These are phyloP conservation scores for Rhizopogon vinicolor DNA, from an alignment of 768 basidiomycete species.

Conservation along the genomic window DNA sequence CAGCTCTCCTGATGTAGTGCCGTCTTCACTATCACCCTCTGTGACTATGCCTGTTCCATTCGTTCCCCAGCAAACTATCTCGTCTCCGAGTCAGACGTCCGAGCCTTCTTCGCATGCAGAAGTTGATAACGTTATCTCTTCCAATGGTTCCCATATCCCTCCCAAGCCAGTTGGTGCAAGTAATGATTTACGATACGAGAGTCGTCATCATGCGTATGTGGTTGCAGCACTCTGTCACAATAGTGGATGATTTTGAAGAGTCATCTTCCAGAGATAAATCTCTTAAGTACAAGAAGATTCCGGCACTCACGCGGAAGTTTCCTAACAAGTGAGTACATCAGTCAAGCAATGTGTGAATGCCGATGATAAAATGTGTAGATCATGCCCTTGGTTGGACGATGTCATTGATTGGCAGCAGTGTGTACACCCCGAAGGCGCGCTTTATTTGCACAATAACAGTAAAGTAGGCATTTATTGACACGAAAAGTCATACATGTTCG, in stretches of 20 bases:
- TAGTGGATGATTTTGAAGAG: not conserved
- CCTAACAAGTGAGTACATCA: not conserved
- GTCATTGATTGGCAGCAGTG: not conserved
- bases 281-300: not conserved
- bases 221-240: not conserved
- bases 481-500: too few relatives aligned
- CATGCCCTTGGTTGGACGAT: not conserved
- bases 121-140: not conserved
- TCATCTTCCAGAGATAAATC: not conserved
- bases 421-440: conserved; percentile 50
- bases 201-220: not conserved
- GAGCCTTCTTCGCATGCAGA: not conserved
- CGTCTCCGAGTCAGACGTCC: not conserved
- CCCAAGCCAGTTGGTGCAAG: too few relatives aligned
- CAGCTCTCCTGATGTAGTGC: not conserved
- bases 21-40: too few relatives aligned
- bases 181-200: not conserved
- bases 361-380: not conserved
- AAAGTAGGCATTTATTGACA: conserved; percentile 26
- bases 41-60: not conserved
- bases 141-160: not conserved
- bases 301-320: not conserved
- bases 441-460: conserved; percentile 42
- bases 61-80: not conserved
- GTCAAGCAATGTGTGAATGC: not conserved